Conservation (phyloP, 1,284 basidiomycete genomes). For the Cutaneotrichosporon spelunceum region DNA sequence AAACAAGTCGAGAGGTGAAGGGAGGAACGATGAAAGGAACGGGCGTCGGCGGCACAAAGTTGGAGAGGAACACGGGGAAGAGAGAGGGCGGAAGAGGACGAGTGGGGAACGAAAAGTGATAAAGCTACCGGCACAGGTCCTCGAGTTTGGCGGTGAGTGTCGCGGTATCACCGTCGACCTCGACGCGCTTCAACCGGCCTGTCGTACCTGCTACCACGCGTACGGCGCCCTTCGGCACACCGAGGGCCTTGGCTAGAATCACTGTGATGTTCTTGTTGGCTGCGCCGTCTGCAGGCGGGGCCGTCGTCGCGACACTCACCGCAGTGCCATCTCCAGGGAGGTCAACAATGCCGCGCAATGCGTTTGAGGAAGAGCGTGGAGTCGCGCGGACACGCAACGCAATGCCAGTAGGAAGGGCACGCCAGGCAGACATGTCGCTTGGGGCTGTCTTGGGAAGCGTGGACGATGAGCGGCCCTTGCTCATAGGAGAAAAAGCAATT, state of each 20-base stretch:
- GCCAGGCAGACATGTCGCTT: background rate
- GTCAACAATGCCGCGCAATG: background rate
- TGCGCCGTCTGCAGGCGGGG: background rate
- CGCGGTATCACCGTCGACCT: background rate
- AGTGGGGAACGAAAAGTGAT: background rate
- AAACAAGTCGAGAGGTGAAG: no score
- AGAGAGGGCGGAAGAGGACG: background rate
- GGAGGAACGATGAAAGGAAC: no score
- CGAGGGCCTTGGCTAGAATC: background rate
- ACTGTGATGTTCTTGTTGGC: background rate
- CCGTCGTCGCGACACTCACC: background rate
- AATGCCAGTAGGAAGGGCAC: background rate
- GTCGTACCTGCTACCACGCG: background rate
- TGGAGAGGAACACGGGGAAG: background rate
- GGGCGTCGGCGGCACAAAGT: background rate
- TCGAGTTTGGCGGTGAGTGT: background rate
- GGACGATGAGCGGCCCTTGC: background rate
- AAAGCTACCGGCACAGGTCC: background rate
- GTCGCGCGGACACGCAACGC: background rate
- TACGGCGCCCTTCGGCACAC: background rate
- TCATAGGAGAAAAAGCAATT: background rate
- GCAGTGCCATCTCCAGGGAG: background rate
- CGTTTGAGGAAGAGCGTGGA: background rate
- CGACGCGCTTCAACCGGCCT: constrained; percentile 1
- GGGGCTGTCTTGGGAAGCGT: background rate